These are phyloP conservation scores for Corrigiola litoralis DNA, from an alignment of 179 eudicot genomes.

Conservation along the genomic window DNA sequence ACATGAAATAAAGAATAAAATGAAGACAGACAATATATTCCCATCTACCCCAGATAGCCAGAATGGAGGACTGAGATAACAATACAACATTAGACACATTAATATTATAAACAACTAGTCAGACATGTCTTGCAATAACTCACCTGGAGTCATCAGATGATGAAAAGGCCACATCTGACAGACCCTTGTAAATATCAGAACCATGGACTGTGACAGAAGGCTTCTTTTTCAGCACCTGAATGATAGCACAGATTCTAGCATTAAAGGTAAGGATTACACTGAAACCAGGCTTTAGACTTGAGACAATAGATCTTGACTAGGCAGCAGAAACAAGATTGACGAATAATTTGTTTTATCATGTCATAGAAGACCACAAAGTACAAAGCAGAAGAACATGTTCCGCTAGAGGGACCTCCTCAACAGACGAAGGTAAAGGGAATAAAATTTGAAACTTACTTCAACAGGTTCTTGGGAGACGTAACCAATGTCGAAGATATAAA, in stretches of 20 bases:
- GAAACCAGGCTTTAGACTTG: not conserved
- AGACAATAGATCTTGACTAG: not conserved
- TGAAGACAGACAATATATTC: no score
- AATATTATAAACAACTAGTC: not conserved
- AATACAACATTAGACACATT: not conserved
- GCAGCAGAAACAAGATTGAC: no score
- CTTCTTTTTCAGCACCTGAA: slow-evolving; percentile 65
- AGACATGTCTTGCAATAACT: slow-evolving; percentile 14
- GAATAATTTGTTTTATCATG: no score
- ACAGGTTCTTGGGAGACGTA: slow-evolving; percentile 70
- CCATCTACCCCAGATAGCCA: not conserved
- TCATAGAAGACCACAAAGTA: no score
- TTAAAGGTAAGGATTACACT: not conserved
- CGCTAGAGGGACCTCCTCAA: not conserved
- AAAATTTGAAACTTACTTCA: slow-evolving; percentile 44
- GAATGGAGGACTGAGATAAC: not conserved
- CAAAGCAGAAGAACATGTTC: not conserved
- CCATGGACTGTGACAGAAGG: slow-evolving; percentile 55
- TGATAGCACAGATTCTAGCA: slow-evolving; percentile 10
- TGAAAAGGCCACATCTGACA: slow-evolving; percentile 78
- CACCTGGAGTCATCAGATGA: slow-evolving; percentile 61
- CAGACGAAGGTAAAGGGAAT: not conserved
- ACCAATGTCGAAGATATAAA: slow-evolving; percentile 73
- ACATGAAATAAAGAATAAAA: no score
- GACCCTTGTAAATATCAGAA: slow-evolving; percentile 42